phyloP scores from a whole-genome alignment of 164 flowering plant genomes.

The Tetracentron sinense region DNA sequence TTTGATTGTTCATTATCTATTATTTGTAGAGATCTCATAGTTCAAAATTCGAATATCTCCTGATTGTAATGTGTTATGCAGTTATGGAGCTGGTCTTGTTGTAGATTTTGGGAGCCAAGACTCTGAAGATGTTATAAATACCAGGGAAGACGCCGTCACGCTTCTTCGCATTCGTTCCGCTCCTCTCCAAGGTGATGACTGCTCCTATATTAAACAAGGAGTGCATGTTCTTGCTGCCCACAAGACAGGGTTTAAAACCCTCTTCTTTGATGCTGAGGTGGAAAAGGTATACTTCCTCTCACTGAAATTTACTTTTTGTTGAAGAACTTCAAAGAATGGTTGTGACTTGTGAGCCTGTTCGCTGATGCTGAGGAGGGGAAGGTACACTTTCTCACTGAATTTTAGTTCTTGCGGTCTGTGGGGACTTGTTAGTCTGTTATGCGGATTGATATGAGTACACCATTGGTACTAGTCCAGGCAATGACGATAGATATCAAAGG shows the following conservation, averaged over 20 bases:
- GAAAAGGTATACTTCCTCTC: constrained; percentile 31
- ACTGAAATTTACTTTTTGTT: neutral
- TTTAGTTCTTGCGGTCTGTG: too few species aligned
- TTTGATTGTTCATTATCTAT: neutral
- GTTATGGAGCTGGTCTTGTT: constrained; percentile 27
- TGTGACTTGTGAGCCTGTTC: neutral
- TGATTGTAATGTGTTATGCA: constrained; percentile 10
- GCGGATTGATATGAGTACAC: too few species aligned
- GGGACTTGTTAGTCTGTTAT: too few species aligned
- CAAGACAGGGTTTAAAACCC: constrained; percentile 14
- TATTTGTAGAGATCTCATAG: neutral
- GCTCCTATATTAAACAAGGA: constrained; percentile 32
- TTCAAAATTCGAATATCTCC: neutral
- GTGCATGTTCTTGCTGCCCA: constrained; percentile 32
- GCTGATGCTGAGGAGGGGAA: neutral
- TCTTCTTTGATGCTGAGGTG: constrained; percentile 41
- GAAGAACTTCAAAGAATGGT: neutral
- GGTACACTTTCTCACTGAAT: too few species aligned
- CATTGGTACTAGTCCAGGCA: too few species aligned
- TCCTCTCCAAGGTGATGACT: constrained; percentile 39
- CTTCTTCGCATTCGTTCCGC: constrained; percentile 35
- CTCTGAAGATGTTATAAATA: constrained; percentile 19
- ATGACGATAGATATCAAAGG: too few species aligned
- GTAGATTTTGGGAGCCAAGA: constrained; percentile 28
- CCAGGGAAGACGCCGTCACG: constrained; percentile 24